Evolutionary conservation across 2,329 filamentous ascomycete species (phyloP).

Genomic region (Hypoxylon sp.): DNA sequence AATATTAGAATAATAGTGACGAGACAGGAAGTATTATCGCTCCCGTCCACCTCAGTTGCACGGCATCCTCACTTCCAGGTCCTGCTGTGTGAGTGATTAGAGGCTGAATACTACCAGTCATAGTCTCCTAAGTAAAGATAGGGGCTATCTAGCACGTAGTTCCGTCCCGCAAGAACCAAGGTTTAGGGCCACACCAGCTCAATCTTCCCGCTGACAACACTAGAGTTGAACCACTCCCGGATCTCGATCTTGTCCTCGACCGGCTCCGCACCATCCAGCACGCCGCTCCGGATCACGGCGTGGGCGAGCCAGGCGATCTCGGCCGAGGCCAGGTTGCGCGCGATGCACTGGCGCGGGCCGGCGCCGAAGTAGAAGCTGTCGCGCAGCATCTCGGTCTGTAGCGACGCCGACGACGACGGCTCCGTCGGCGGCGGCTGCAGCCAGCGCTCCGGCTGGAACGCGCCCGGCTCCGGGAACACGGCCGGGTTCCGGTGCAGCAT

Average conservation of each 20-base stretch:
- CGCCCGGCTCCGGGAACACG: neutral
- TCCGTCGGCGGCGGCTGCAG: neutral
- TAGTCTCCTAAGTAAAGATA: too few species aligned
- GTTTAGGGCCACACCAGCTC: neutral
- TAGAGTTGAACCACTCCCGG: neutral
- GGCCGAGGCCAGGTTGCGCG: neutral
- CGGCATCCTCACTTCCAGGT: too few species aligned
- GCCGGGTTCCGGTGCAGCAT: neutral
- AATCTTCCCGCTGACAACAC: neutral
- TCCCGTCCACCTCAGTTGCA: too few species aligned
- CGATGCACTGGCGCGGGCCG: neutral
- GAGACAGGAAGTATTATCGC: too few species aligned
- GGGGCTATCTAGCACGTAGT: too few species aligned
- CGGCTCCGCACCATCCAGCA: neutral
- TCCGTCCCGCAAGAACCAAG: too few species aligned
- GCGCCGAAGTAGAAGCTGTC: slow-evolving; percentile 2
- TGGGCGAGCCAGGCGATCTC: neutral
- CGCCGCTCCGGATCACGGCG: neutral
- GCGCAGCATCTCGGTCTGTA: neutral
- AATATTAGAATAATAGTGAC: too few species aligned
- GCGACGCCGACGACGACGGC: too few species aligned
- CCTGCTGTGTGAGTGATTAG: too few species aligned
- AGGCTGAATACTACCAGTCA: too few species aligned
- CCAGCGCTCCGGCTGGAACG: neutral
- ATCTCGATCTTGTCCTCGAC: neutral